Conservation (phyloP, 805 yeast species). For the Ogataea angusta region DNA sequence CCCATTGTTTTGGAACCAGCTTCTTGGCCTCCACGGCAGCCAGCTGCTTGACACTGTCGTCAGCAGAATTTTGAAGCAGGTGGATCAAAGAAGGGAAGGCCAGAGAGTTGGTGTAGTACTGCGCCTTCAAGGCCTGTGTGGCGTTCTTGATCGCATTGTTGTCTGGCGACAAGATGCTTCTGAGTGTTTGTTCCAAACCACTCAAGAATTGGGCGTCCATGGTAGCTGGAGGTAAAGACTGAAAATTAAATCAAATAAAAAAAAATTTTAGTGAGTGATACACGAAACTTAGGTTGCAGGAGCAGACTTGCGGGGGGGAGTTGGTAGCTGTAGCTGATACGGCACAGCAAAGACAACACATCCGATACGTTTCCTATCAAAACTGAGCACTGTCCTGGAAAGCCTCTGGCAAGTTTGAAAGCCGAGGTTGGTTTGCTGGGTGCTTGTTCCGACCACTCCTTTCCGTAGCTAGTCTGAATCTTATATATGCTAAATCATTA, state of each 20-base stretch:
- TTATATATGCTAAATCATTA: no score
- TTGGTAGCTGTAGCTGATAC: no score
- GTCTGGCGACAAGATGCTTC: conserved; percentile 78
- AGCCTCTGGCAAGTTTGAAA: no score
- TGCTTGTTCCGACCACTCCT: no score
- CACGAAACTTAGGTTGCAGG: conserved; percentile 2
- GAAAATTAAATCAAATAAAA: conserved; percentile 2
- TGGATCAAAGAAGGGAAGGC: conserved; percentile 82
- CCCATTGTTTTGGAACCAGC: conserved; percentile 73
- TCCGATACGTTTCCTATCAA: no score
- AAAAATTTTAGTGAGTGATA: conserved; percentile 9
- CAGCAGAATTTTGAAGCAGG: conserved; percentile 65
- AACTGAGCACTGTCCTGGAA: no score
- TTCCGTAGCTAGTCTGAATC: no score
- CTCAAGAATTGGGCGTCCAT: conserved; percentile 73
- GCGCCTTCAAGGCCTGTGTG: conserved; percentile 65
- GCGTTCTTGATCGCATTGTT: conserved; percentile 80
- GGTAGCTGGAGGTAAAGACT: conserved; percentile 2
- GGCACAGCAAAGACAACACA: no score
- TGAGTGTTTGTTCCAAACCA: conserved; percentile 74
- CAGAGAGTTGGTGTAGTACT: conserved; percentile 66
- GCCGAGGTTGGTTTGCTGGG: no score
- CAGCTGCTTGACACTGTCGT: conserved; percentile 75
- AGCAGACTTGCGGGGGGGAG: background rate
- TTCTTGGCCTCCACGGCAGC: conserved; percentile 98